Conservation (phyloP, 2,329 filamentous ascomycete species). For the Parastagonospora nodorum region DNA sequence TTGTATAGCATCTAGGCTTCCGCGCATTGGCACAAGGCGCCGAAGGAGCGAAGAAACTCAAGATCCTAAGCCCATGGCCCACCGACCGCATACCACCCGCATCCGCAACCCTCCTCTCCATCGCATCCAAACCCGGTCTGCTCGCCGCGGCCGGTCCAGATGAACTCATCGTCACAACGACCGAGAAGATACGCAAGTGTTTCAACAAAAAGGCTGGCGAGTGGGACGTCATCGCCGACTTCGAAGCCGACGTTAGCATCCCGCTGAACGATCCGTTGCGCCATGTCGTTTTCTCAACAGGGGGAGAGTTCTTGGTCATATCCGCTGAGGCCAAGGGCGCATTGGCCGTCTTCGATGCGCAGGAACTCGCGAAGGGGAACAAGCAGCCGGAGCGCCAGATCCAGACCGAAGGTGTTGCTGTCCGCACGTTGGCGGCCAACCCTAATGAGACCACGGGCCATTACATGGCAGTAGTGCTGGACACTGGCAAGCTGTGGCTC, state of each 20-base stretch:
- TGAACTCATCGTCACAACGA: slow-evolving; percentile 74
- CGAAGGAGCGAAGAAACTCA: slow-evolving; percentile 80
- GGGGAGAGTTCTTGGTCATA: slow-evolving; percentile 82
- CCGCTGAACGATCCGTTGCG: slow-evolving; percentile 70
- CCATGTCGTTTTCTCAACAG: slow-evolving; percentile 88
- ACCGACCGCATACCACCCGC: slow-evolving; percentile 69
- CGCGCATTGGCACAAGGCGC: slow-evolving; percentile 60
- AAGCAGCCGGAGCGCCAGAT: slow-evolving; percentile 73
- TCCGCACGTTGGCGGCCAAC: slow-evolving; percentile 80
- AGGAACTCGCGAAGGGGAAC: slow-evolving; percentile 70
- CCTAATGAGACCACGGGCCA: slow-evolving; percentile 74
- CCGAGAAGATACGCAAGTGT: slow-evolving; percentile 76
- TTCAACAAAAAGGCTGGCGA: slow-evolving; percentile 63
- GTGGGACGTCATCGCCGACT: slow-evolving; percentile 69
- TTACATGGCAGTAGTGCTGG: slow-evolving; percentile 80
- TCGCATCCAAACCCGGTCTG: slow-evolving; percentile 79
- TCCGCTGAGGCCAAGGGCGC: slow-evolving; percentile 82
- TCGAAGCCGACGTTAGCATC: slow-evolving; percentile 75
- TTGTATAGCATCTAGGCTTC: slow-evolving; percentile 73
- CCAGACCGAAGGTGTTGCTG: slow-evolving; percentile 71
- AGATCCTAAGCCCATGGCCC: slow-evolving; percentile 77
- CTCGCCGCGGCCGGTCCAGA: slow-evolving; percentile 88
- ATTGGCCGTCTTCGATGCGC: slow-evolving; percentile 76
- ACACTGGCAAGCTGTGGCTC: slow-evolving; percentile 79
- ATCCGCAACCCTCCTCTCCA: slow-evolving; percentile 80